Base-by-base conservation (phyloP, 352 stramenopile genomes). In the Phytophthora kernoviae region DNA sequence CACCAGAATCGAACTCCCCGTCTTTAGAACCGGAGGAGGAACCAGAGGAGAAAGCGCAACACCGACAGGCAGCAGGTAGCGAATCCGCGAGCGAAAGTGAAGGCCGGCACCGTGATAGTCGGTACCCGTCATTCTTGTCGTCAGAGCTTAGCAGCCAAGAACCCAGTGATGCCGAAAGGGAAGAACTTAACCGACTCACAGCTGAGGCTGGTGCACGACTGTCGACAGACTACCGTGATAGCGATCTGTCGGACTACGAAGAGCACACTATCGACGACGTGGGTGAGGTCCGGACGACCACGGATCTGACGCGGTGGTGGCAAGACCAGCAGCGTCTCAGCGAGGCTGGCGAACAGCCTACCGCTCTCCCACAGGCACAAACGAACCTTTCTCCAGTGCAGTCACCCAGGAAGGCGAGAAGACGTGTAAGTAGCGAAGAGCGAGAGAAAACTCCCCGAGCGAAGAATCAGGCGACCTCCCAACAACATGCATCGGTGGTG, bases 271-370 rank as follows among this genome's bases (percentile, higher is more conserved):
- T 75, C 15, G 65, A 81, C 42, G 65, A 39, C 9, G 41, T 72
- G 36, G 65, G 69, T 33, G 68, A 75, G 7, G 77, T 81, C 22
- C 68, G 74, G 30, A 74, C 58, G 12, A 84, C 74, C 22, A 79
- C 74, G 3, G 74, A 84, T 24, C 54, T 84, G 43, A 75, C 68
- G 4, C 68, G 74, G 17, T 77, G 73, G 71, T 81, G 74, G 71
- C 69, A 73, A 53, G 63, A 77, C 37, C 70, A 79, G 43, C 56
- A 73, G 15, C 40, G 22, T 15, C 27, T 56, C 3, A 68, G 65
- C 21, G 49, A 67, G 33, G 14, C 49, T 34, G 33, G 33, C 14
- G 65, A 49, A 24, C 12, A 68, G 14, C 42, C 39, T 26, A 15
- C 33, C 11, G 36, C 21, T 36, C 53, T 45, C 7, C 33, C 34